Evolutionary conservation across 2,329 filamentous ascomycete genomes (phyloP), one percentile per base, ranked within the genome.

Genomic region (Fusarium verrucosum): DNA sequence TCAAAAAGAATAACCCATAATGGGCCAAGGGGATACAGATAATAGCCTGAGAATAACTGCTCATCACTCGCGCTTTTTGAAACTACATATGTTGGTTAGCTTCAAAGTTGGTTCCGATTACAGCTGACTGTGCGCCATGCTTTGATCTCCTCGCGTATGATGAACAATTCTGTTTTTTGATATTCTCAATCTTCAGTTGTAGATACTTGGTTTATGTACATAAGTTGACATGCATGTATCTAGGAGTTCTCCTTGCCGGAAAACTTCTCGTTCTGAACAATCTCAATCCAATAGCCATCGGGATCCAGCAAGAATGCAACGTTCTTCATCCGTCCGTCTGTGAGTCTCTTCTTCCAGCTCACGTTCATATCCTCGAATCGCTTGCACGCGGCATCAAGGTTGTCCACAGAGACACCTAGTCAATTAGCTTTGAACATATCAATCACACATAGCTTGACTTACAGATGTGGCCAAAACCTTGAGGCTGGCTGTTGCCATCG

Each of bases 401-500:
- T 88, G 74, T 98, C 94, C 13, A 97, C 94, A 2, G 89, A 84
- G 50, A 98, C 81, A 74, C 88, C 88, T 91, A 46, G n/a, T 8
- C 9, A 20, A 50, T 77, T 26, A 76, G 71, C 55, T 11, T 26
- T 38, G 26, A 23, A n/a, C 19, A 41, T 17, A 2, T n/a, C 14
- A 23, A 17, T 13, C 9, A 13, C 5, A 35, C 16, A 16, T 5
- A 14, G 10, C 52, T 17, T 23, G 44, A 82, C 86, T 80, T 77
- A 90, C 92, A 96, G 62, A 97, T 93, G 73, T 97, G 94, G 0
- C 94, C 94, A 68, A 97, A 98, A 1, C 95, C 95, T 76, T 97
- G 93, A 1, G 94, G 94, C 76, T 96, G 83, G 37, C 89, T 83
- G 77, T 99, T 99, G 33, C 95, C 95, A 70, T 96, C 89, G 78